A percentile compares a stretch with the other conserved stretches of the same genome.
These are phyloP conservation scores for Carnegiea gigantea DNA, from an alignment of 179 eudicot species.

Conservation along the genomic window DNA sequence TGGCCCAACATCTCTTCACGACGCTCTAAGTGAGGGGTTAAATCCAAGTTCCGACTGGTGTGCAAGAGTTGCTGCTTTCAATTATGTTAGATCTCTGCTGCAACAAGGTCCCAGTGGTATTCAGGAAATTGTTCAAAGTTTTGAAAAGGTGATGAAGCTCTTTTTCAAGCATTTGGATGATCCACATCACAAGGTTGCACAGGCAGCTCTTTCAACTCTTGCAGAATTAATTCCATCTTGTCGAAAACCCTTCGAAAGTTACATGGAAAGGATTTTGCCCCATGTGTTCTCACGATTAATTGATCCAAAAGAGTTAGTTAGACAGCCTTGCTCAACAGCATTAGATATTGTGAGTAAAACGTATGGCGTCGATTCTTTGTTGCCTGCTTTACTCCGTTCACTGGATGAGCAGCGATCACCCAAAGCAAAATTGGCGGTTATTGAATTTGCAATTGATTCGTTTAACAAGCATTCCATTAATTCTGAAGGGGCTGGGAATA, in stretches of 20 bases:
- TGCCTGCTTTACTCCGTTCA: conserved; percentile 96
- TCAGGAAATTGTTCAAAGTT: conserved; percentile 88
- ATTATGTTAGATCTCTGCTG: conserved; percentile 71
- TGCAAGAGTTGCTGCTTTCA: conserved; percentile 97
- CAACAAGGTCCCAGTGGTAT: conserved; percentile 88
- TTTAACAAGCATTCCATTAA: conserved; percentile 79
- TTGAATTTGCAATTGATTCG: conserved; percentile 86
- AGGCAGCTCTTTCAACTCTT: conserved; percentile 95
- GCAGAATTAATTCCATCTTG: conserved; percentile 91
- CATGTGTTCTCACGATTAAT: conserved; percentile 94
- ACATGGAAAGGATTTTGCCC: conserved; percentile 94
- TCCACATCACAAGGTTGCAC: conserved; percentile 99
- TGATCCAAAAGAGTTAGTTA: conserved; percentile 92
- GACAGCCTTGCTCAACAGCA: conserved; percentile 91
- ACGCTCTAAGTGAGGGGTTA: conserved; percentile 90
- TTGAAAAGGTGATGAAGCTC: conserved; percentile 98
- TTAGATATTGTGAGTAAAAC: conserved; percentile 85
- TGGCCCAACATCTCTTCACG: conserved; percentile 86
- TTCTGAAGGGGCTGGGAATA: conserved; percentile 78
- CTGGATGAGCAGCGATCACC: conserved; percentile 98
- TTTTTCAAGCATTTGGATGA: conserved; percentile 98
- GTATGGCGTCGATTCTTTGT: conserved; percentile 83
- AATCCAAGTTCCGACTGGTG: conserved; percentile 91
- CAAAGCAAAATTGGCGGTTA: conserved; percentile 94
- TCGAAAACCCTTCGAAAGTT: conserved; percentile 89